Evolutionary conservation across 495 filamentous ascomycete species (phyloP).

Genomic region (Penicillium dipodomyicola): DNA sequence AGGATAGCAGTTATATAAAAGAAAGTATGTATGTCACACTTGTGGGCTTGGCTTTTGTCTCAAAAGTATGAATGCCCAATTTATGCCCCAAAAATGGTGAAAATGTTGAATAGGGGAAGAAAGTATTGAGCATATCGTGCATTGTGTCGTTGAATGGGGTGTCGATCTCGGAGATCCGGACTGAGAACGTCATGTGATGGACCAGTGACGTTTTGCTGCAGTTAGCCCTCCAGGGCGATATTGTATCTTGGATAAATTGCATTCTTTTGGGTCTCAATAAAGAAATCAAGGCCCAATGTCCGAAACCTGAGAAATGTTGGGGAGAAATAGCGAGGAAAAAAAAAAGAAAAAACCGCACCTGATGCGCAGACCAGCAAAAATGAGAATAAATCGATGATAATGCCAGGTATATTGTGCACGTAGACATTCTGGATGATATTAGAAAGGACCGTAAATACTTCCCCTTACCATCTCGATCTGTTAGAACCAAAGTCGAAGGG

Average conservation of each 20-base stretch:
- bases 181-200: conserved; percentile 16
- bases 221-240: not conserved
- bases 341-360: not conserved
- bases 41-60: not conserved
- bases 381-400: not conserved
- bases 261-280: not conserved
- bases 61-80: not conserved
- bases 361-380: not conserved
- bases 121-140: conserved; percentile 1
- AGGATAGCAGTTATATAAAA: conserved; percentile 14
- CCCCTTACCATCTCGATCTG: not conserved
- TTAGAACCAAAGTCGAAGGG: not conserved
- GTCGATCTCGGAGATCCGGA: conserved; percentile 13
- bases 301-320: not conserved
- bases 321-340: not conserved
- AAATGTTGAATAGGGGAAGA: not conserved
- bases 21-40: not conserved
- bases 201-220: conserved; percentile 10
- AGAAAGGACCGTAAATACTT: not conserved
- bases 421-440: not conserved
- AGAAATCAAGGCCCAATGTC: not conserved
- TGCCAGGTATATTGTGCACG: not conserved
- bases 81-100: not conserved
- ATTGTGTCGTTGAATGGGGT: conserved; percentile 2
- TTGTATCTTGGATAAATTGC: not conserved